These are phyloP conservation scores for Chamaecrista fasciculata DNA, from an alignment of 306 rosid species.

Conservation along the genomic window DNA sequence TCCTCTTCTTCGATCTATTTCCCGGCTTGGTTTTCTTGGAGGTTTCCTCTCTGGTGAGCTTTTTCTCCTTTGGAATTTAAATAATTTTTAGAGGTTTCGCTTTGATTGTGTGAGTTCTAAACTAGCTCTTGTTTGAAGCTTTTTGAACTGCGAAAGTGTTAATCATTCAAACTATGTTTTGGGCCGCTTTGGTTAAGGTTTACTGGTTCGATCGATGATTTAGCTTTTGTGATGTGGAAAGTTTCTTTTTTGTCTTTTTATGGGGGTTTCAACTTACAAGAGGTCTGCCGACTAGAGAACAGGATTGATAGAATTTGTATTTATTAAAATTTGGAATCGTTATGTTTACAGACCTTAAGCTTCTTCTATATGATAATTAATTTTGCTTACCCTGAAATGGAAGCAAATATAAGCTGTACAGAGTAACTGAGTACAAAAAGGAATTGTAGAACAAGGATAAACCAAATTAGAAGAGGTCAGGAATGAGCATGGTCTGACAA, in stretches of 20 bases:
- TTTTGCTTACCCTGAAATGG: neutral
- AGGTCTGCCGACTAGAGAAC: neutral
- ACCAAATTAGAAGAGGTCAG: neutral
- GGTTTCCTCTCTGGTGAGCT: slow-evolving; percentile 25
- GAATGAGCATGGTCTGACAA: neutral
- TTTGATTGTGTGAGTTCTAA: slow-evolving; percentile 18
- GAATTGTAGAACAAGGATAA: neutral
- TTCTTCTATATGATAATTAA: neutral
- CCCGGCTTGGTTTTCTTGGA: slow-evolving; percentile 4
- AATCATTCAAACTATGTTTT: too few species aligned
- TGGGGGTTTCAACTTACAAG: too few species aligned
- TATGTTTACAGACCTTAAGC: neutral
- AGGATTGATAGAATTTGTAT: neutral
- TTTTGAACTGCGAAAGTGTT: neutral
- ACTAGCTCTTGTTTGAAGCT: neutral
- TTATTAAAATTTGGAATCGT: neutral
- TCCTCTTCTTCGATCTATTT: too few species aligned
- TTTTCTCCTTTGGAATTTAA: slow-evolving; percentile 13
- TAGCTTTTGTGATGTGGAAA: neutral
- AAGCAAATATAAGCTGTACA: neutral
- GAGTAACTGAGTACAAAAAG: neutral
- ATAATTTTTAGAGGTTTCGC: neutral
- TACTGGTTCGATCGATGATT: neutral
- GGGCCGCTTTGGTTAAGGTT: too few species aligned
- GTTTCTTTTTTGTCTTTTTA: too few species aligned